Evolutionary conservation across 2,329 filamentous ascomycete genomes (phyloP).

Genomic region (Chaetomium olivaceum): DNA sequence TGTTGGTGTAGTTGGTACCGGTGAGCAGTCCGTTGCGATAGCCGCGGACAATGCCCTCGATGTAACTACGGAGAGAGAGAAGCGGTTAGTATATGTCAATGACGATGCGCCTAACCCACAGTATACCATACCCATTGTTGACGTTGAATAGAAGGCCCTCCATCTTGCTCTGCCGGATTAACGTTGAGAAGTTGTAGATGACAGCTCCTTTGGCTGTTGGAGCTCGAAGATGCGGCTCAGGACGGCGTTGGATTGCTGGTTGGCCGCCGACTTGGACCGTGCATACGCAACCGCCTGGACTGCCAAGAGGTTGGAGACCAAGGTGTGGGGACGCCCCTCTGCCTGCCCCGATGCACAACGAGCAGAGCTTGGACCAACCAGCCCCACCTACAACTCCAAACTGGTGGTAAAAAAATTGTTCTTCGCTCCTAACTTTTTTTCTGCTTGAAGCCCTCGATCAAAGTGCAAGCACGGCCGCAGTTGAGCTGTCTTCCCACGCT

Average conservation of each 20-base stretch:
- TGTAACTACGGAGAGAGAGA: conserved; percentile 64
- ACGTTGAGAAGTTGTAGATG: conserved; percentile 19
- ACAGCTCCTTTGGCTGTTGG: conserved; percentile 26
- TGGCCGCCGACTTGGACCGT: conserved; percentile 22
- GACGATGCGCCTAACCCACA: not conserved
- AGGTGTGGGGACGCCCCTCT: conserved; percentile 18
- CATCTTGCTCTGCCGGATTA: conserved; percentile 55
- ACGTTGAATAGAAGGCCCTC: conserved; percentile 94
- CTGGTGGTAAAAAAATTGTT: conserved; percentile 45
- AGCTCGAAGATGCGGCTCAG: conserved; percentile 24
- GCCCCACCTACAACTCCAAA: conserved; percentile 32
- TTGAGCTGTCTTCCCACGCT: conserved; percentile 39
- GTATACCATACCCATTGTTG: conserved; percentile 72
- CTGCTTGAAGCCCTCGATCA: conserved; percentile 36
- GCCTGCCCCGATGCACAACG: not conserved
- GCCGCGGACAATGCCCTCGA: conserved; percentile 95
- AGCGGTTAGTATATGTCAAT: conserved; percentile 9
- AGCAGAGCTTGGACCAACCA: conserved; percentile 28
- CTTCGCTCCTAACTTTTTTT: conserved; percentile 37
- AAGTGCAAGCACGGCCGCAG: conserved; percentile 31
- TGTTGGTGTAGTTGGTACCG: conserved; percentile 85
- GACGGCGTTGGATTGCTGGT: conserved; percentile 22
- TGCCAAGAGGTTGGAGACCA: not conserved
- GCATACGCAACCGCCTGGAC: conserved; percentile 18
- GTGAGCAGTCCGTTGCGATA: conserved; percentile 95